These are phyloP conservation scores for Vicia faba DNA, from an alignment of 306 rosid genomes.

Conservation along the genomic window DNA sequence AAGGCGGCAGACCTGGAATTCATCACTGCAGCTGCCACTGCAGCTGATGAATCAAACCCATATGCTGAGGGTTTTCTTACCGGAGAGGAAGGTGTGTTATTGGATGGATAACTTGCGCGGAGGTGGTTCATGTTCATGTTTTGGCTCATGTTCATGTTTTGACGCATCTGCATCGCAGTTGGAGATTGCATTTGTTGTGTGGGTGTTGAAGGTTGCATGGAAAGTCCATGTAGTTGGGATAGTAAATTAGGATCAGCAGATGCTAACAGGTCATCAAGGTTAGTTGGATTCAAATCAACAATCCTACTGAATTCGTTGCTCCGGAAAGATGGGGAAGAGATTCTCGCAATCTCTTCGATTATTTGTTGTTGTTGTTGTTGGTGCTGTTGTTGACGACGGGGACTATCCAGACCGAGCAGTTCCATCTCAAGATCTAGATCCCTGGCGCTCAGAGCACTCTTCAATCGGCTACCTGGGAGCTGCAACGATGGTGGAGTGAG, in stretches of 20 bases:
- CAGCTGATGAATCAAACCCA: constrained; percentile 79
- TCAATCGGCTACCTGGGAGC: constrained; percentile 86
- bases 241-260: constrained; percentile 64
- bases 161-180: constrained; percentile 40
- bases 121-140: constrained; percentile 93
- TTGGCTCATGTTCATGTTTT: constrained; percentile 66
- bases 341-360: constrained; percentile 86
- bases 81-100: constrained; percentile 67
- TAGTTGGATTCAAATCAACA: constrained; percentile 76
- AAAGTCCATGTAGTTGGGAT: constrained; percentile 71
- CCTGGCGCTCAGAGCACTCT: constrained; percentile 80
- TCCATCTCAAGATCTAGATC: constrained; percentile 87
- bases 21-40: constrained; percentile 94
- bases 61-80: constrained; percentile 65
- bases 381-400: constrained; percentile 59
- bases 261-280: constrained; percentile 83
- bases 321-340: constrained; percentile 81
- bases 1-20: constrained; percentile 90
- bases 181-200: constrained; percentile 70
- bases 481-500: constrained; percentile 89
- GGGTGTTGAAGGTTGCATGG: constrained; percentile 58
- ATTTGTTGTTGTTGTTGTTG: constrained; percentile 65
- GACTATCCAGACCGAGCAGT: constrained; percentile 63
- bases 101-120: constrained; percentile 82
- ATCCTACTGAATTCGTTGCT: constrained; percentile 57